These are phyloP conservation scores for Avicennia marina DNA, from an alignment of 257 asterid species.

Conservation along the genomic window DNA sequence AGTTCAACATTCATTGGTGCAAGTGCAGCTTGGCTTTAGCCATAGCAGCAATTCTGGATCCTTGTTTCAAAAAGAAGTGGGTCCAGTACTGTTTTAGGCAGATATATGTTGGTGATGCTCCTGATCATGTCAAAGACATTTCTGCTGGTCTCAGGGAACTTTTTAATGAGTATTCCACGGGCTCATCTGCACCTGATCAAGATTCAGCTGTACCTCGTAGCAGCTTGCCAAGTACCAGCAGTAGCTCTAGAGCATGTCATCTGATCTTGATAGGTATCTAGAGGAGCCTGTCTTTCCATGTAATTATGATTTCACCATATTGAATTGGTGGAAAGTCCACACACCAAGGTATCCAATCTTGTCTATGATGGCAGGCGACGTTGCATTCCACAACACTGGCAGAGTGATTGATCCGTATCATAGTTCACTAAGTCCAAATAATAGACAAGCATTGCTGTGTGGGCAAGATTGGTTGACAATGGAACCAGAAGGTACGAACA, in stretches of 20 bases:
- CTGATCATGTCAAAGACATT: conserved; percentile 56
- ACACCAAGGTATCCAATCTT: conserved; percentile 92
- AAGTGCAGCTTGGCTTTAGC: conserved; percentile 73
- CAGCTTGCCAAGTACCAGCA: conserved; percentile 41
- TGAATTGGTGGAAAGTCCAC: conserved; percentile 99
- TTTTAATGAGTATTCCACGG: conserved; percentile 64
- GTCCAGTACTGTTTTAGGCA: conserved; percentile 75
- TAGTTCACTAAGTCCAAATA: conserved; percentile 57
- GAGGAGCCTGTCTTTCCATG: conserved; percentile 94
- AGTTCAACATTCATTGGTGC: conserved; percentile 75
- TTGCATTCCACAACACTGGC: conserved; percentile 55
- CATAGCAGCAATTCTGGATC: conserved; percentile 81
- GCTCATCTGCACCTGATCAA: conserved; percentile 42
- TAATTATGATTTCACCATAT: conserved; percentile 67
- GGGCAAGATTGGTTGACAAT: conserved; percentile 87
- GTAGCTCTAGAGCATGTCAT: conserved; percentile 42
- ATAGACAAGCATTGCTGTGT: conserved; percentile 85
- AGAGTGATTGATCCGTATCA: conserved; percentile 65
- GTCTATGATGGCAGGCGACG: conserved; percentile 93
- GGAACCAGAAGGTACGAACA: conserved; percentile 64
- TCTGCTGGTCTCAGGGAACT: conserved; percentile 63
- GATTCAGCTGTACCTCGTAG: conserved; percentile 41
- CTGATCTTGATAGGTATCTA: conserved; percentile 83
- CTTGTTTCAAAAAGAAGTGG: conserved; percentile 89
- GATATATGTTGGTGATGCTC: conserved; percentile 59